Conservation (phyloP, 441 rosid genomes). For the Populus hybrid region DNA sequence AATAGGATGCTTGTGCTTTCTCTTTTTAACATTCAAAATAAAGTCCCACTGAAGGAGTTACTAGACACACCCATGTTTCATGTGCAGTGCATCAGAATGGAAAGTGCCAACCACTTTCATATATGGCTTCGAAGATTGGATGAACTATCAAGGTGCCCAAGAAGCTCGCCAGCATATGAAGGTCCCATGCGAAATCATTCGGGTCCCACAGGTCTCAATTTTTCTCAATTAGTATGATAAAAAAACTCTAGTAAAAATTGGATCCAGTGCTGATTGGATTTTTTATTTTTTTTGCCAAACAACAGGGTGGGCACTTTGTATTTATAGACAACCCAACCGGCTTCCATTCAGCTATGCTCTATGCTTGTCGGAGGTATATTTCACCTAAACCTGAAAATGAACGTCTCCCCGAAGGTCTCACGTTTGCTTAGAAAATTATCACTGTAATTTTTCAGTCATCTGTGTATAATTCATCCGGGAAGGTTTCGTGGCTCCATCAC, state of each 20-base stretch:
- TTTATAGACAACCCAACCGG: conserved; percentile 79
- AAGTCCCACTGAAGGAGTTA: neutral
- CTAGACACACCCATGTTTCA: neutral
- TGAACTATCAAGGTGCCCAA: conserved; percentile 86
- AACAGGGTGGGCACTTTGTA: conserved; percentile 86
- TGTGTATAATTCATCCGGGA: conserved; percentile 1
- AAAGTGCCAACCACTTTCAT: conserved; percentile 97
- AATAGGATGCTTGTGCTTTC: neutral
- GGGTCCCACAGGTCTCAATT: conserved; percentile 77
- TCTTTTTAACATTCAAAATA: neutral
- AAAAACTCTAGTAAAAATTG: neutral
- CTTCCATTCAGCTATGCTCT: conserved; percentile 70
- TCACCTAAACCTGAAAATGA: conserved; percentile 45
- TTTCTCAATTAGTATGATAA: neutral
- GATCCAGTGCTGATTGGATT: neutral
- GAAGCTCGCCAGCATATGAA: conserved; percentile 83
- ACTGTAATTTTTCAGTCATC: conserved; percentile 1
- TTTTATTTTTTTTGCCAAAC: neutral
- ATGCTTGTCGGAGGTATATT: conserved; percentile 72
- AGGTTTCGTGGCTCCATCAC: neutral
- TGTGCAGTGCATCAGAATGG: conserved; percentile 89
- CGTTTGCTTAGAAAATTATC: conserved; percentile 42
- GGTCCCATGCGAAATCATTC: conserved; percentile 91
- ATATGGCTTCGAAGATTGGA: conserved; percentile 88
- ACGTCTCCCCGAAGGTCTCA: conserved; percentile 62